These are phyloP conservation scores for Claviceps digitariae DNA, from an alignment of 2,329 filamentous ascomycete genomes.

Conservation along the genomic window DNA sequence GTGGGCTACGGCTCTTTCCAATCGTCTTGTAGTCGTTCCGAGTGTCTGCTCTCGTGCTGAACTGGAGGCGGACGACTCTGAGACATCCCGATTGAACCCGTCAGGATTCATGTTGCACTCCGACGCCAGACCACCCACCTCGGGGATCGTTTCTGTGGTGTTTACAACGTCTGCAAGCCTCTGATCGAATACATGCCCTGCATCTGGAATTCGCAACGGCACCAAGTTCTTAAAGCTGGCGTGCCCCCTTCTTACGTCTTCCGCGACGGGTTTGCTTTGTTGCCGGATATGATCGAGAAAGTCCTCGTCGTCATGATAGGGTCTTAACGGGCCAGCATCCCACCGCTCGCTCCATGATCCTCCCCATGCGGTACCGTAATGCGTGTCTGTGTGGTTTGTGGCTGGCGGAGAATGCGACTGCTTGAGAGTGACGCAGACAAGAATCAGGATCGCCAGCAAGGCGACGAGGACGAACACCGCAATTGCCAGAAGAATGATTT, in stretches of 20 bases:
- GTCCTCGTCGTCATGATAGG: conserved; percentile 10
- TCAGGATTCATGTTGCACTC: neutral
- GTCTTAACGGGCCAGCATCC: conserved; percentile 3
- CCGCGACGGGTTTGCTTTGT: conserved; percentile 14
- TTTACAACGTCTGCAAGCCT: neutral
- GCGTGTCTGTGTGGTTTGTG: neutral
- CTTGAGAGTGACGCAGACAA: conserved; percentile 14
- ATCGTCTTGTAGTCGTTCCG: conserved; percentile 8
- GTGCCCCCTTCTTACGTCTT: conserved; percentile 14
- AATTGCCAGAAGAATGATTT: conserved; percentile 21
- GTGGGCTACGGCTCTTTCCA: conserved; percentile 3
- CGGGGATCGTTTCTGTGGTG: neutral
- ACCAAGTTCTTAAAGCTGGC: conserved; percentile 8
- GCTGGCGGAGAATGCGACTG: conserved; percentile 2
- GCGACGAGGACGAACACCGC: conserved; percentile 20
- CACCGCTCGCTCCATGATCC: conserved; percentile 7
- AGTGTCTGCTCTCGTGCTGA: conserved; percentile 12
- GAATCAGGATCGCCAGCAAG: conserved; percentile 19
- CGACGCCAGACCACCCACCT: neutral
- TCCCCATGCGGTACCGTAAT: conserved; percentile 8
- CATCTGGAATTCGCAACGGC: neutral
- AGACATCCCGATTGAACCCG: conserved; percentile 1
- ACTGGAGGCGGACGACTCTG: conserved; percentile 11
- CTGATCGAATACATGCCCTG: neutral
- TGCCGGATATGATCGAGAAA: conserved; percentile 14